A percentile compares a stretch with the other conserved stretches of the same genome.
Evolutionary conservation across 106 monocot genomes (phyloP).

Genomic region (Dioscorea zingiberensis): DNA sequence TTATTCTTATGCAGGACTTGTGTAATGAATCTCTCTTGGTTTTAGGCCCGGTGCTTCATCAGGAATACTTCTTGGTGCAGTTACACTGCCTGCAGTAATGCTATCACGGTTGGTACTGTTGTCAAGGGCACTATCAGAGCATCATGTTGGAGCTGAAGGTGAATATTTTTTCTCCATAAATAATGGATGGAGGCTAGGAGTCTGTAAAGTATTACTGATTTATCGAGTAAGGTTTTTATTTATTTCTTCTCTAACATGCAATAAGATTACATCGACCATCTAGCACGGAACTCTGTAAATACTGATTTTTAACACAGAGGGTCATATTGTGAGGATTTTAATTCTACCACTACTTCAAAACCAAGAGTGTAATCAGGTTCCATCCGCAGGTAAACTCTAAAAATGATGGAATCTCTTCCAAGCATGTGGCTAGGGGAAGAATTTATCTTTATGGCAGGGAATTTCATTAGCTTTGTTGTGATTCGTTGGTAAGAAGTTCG

Average conservation of each 20-base stretch:
- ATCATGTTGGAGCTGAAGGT: constrained; percentile 47
- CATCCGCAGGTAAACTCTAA: too few relatives aligned
- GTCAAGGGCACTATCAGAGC: constrained; percentile 32
- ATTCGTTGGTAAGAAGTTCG: too few relatives aligned
- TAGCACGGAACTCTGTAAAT: not conserved
- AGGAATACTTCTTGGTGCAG: constrained; percentile 78
- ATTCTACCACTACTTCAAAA: too few relatives aligned
- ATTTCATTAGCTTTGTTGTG: too few relatives aligned
- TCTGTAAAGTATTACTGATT: not conserved
- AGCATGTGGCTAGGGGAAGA: too few relatives aligned
- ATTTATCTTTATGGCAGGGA: too few relatives aligned
- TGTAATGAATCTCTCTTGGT: constrained; percentile 1
- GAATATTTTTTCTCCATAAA: not conserved
- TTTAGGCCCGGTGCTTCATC: constrained; percentile 77
- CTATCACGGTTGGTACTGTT: constrained; percentile 79
- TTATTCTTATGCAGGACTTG: not conserved
- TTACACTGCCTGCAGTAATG: constrained; percentile 82
- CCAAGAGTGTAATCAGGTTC: too few relatives aligned
- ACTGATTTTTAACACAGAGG: too few relatives aligned
- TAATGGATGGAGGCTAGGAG: not conserved
- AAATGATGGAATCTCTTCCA: too few relatives aligned
- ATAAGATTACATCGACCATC: not conserved
- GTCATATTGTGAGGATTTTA: too few relatives aligned
- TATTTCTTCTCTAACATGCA: not conserved
- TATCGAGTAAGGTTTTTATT: not conserved